Evolutionary conservation across 1,139 yeast genomes (phyloP), one percentile per base, ranked within the genome.

Genomic region (Kurtzmaniella quercitrusa): DNA sequence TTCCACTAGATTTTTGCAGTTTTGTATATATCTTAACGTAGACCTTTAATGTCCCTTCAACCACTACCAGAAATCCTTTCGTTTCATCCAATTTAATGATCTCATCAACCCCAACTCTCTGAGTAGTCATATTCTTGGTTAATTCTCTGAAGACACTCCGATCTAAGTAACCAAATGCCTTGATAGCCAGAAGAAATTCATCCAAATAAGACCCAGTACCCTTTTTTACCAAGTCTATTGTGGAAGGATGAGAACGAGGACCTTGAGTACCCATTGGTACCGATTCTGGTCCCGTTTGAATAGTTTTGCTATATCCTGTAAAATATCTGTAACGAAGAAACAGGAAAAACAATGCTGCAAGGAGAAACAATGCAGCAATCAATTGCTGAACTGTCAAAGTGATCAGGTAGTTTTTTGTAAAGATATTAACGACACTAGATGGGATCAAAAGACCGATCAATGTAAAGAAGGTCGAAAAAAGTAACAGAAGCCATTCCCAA

Each of bases 91-190:
- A 65, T 42, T 81, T 75, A 36, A 93, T 64, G 3, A 85, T 74
- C 59, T 93, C 98, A 38, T 90, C 94, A 8, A 79, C 75, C 29
- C 82, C 82, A 38, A 93, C 62, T 51, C 88, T 85, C 57, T 89
- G 91, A 1, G 98, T 93, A 42, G 88, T 86, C 91, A 93, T 87
- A 48, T 86, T 87, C 56, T 87, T 85, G 5, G 98, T 91, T 52
- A 93, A 72, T 56, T 91, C 98, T 57, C 91, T 95, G 60, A 93
- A 91, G 2, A 93, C 97, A 1, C 87, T 85, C 46, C 85, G 76
- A 53, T 93, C 98, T 44, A 93, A 69, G 60, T 91, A 91, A 1
- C 98, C 98, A 66, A 93, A 93, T 16, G 93, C 88, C 63, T 89
- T 90, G 51, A 93, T 88, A 1, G 97, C 98, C 44, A 87, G 77